A percentile compares a stretch with the other conserved stretches of the same genome.
Evolutionary conservation across 495 filamentous ascomycete species (phyloP).

Genomic region (Daldinia bambusicola): DNA sequence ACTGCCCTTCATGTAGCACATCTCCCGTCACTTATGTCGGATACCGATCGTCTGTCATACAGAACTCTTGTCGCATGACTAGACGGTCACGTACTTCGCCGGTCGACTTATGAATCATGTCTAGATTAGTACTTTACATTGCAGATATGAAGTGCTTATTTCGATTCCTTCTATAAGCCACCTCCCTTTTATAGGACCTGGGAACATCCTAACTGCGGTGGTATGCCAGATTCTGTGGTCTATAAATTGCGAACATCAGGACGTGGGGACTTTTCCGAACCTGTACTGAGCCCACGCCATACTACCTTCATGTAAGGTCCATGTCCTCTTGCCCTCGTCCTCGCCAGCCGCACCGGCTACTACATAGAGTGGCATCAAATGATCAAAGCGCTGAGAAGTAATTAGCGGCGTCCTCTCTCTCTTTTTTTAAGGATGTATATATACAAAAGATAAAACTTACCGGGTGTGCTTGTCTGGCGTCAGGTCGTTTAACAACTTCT

Average conservation of each 20-base stretch:
- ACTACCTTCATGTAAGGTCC: conserved; percentile 72
- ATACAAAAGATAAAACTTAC: conserved; percentile 42
- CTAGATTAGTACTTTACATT: too few relatives aligned
- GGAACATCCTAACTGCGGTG: neutral
- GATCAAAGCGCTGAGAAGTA: conserved; percentile 65
- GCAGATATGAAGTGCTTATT: too few relatives aligned
- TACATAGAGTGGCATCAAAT: conserved; percentile 82
- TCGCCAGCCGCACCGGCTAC: conserved; percentile 74
- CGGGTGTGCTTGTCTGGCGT: conserved; percentile 82
- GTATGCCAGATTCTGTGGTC: neutral
- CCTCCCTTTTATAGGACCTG: too few relatives aligned
- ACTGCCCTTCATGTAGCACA: neutral
- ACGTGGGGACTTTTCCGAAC: conserved; percentile 68
- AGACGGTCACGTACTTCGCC: neutral
- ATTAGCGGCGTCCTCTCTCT: conserved; percentile 33
- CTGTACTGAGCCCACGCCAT: conserved; percentile 81
- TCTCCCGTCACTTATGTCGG: neutral
- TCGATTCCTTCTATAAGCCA: too few relatives aligned
- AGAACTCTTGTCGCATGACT: neutral
- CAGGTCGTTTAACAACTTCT: conserved; percentile 66
- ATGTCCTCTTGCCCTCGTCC: conserved; percentile 69
- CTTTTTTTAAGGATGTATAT: too few relatives aligned
- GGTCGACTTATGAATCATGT: too few relatives aligned
- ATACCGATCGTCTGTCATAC: conserved; percentile 1
- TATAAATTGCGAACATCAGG: conserved; percentile 1